Percentiles rank a stretch among this genome's conserved stretches.
Evolutionary conservation across 1,284 basidiomycete genomes (phyloP).

Genomic region (Trichosporon ovoides): DNA sequence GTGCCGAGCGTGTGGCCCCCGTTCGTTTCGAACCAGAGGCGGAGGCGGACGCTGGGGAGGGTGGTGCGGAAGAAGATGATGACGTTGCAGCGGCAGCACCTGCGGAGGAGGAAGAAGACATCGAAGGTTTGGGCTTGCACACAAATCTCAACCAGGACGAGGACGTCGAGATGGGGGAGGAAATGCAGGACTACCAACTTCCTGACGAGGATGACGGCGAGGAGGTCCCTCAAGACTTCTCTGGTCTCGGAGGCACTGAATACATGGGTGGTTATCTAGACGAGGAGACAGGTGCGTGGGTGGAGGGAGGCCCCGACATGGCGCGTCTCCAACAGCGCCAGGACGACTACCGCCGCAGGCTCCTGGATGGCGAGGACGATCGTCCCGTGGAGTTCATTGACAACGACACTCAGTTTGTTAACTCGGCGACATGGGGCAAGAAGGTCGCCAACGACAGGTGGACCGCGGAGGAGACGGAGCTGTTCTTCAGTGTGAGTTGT

Average conservation of each 20-base stretch:
- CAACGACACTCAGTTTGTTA: constrained; percentile 35
- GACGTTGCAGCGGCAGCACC: constrained; percentile 14
- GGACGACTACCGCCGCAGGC: constrained; percentile 24
- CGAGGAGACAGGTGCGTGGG: constrained; percentile 18
- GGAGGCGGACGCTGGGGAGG: constrained; percentile 7
- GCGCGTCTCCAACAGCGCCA: constrained; percentile 14
- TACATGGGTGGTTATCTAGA: constrained; percentile 21
- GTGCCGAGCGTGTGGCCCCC: constrained; percentile 15
- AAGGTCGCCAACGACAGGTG: constrained; percentile 27
- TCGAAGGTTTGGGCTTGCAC: constrained; percentile 25
- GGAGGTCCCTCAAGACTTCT: constrained; percentile 11
- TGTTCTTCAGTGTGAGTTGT: constrained; percentile 33
- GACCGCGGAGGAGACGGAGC: constrained; percentile 32
- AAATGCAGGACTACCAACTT: constrained; percentile 17
- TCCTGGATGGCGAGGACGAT: constrained; percentile 25
- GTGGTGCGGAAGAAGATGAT: constrained; percentile 12
- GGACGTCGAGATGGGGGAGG: constrained; percentile 21
- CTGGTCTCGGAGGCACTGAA: constrained; percentile 12
- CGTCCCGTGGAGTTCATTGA: constrained; percentile 30
- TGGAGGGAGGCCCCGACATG: constrained; percentile 6
- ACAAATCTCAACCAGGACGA: constrained; percentile 25
- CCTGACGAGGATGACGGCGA: constrained; percentile 15
- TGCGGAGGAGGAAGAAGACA: constrained; percentile 22
- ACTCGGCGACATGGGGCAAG: constrained; percentile 29
- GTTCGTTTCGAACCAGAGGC: constrained; percentile 12